Conservation (phyloP, 352 stramenopile species). For the Pythium vanterpoolii region DNA sequence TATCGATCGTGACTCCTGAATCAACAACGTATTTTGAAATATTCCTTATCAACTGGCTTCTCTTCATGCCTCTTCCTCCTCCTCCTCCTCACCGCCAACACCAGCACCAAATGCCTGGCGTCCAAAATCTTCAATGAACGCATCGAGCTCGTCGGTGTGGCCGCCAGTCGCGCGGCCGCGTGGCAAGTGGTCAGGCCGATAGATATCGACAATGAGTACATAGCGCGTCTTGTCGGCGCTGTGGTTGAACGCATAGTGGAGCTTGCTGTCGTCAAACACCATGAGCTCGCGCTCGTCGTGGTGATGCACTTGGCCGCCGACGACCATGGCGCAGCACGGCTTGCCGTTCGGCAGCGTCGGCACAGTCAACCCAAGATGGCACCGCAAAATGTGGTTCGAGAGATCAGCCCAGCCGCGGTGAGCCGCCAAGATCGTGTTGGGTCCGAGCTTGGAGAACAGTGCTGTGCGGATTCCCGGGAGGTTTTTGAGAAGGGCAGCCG, state of each 20-base stretch:
- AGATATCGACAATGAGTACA: slow-evolving; percentile 88
- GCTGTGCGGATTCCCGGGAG: slow-evolving; percentile 78
- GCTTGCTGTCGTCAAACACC: slow-evolving; percentile 91
- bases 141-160: slow-evolving; percentile 87
- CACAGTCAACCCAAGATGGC: slow-evolving; percentile 71
- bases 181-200: slow-evolving; percentile 76
- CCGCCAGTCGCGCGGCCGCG: slow-evolving; percentile 73
- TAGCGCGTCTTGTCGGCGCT: slow-evolving; percentile 59
- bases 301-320: slow-evolving; percentile 60
- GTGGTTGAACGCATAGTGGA: slow-evolving; percentile 87
- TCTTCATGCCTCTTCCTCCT: slow-evolving; percentile 1
- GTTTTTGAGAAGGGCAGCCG: slow-evolving; percentile 55
- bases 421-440: slow-evolving; percentile 63
- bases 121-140: slow-evolving; percentile 85
- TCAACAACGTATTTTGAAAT: too few species aligned
- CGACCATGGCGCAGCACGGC: slow-evolving; percentile 73
- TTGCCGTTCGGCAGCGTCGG: slow-evolving; percentile 50
- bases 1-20: too few species aligned
- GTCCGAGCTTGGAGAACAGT: slow-evolving; percentile 88
- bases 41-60: too few species aligned
- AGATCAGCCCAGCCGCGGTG: slow-evolving; percentile 88
- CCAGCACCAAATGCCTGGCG: slow-evolving; percentile 36
- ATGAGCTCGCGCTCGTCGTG: slow-evolving; percentile 79
- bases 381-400: slow-evolving; percentile 87
- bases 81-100: not conserved